Percentiles rank a stretch among this genome's conserved stretches.
These are phyloP conservation scores for Colletotrichum musae DNA, from an alignment of 2,329 filamentous ascomycete genomes.

Conservation along the genomic window DNA sequence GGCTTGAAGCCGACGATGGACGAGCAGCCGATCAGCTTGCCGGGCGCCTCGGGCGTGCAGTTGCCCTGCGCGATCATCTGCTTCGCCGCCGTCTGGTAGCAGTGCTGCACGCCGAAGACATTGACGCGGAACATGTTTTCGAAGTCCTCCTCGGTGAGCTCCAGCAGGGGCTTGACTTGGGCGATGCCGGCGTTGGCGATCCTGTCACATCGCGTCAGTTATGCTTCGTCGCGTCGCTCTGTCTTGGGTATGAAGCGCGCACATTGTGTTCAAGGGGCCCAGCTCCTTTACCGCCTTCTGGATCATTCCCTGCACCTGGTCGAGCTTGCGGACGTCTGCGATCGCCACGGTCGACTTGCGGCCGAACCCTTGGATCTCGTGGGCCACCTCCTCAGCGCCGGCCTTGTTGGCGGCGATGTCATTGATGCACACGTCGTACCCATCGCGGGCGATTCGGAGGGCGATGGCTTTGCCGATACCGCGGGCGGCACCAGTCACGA, in stretches of 20 bases:
- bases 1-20: slow-evolving; percentile 72
- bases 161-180: slow-evolving; percentile 69
- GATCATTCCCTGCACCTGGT: slow-evolving; percentile 67
- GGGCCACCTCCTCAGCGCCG: slow-evolving; percentile 66
- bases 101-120: slow-evolving; percentile 76
- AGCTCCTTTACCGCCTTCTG: slow-evolving; percentile 65
- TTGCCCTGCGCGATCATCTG: slow-evolving; percentile 72
- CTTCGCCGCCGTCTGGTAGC: slow-evolving; percentile 73
- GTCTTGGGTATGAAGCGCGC: neutral
- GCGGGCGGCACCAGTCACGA: slow-evolving; percentile 34
- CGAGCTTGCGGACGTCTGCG: slow-evolving; percentile 73
- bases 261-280: slow-evolving; percentile 62
- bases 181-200: slow-evolving; percentile 75
- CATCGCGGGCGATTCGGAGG: slow-evolving; percentile 73
- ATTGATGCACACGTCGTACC: slow-evolving; percentile 77
- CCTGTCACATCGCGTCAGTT: slow-evolving; percentile 42
- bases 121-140: slow-evolving; percentile 75
- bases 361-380: slow-evolving; percentile 66
- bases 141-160: slow-evolving; percentile 70
- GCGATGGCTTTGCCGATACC: slow-evolving; percentile 73
- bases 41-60: slow-evolving; percentile 54
- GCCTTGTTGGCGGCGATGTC: slow-evolving; percentile 69
- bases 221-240: slow-evolving; percentile 53
- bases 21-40: slow-evolving; percentile 59
- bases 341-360: slow-evolving; percentile 67